These are phyloP conservation scores for Epicoccum nigrum DNA, from an alignment of 2,329 filamentous ascomycete genomes.

Conservation along the genomic window DNA sequence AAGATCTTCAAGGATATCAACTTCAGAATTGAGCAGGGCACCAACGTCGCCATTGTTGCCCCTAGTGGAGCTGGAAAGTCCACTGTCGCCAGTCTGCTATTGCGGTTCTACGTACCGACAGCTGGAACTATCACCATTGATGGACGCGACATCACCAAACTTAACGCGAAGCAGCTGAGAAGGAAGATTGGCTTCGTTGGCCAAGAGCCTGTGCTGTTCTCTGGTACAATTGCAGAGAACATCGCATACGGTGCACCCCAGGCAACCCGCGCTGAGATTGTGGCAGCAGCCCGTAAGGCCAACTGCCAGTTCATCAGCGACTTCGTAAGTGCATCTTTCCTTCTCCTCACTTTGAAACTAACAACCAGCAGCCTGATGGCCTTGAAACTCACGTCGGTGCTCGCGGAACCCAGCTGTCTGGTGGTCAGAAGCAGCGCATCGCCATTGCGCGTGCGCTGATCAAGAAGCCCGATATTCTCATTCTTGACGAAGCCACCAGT, in stretches of 20 bases:
- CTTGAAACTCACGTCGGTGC: conserved; percentile 93
- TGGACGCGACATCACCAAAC: conserved; percentile 77
- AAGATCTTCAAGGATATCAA: conserved; percentile 86
- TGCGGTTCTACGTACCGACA: conserved; percentile 89
- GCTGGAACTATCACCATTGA: conserved; percentile 80
- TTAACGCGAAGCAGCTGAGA: conserved; percentile 93
- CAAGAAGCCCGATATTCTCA: conserved; percentile 95
- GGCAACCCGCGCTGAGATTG: conserved; percentile 79
- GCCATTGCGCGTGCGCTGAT: conserved; percentile 93
- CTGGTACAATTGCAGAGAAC: conserved; percentile 82
- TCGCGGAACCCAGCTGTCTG: conserved; percentile 89
- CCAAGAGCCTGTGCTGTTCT: conserved; percentile 93
- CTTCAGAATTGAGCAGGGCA: conserved; percentile 91
- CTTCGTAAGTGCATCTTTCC: conserved; percentile 63
- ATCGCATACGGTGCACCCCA: conserved; percentile 88
- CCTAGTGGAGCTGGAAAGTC: conserved; percentile 96
- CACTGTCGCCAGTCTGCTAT: conserved; percentile 87
- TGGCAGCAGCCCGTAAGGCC: conserved; percentile 84
- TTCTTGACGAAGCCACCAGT: conserved; percentile 93
- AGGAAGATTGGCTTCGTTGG: conserved; percentile 93
- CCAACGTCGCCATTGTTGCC: conserved; percentile 94
- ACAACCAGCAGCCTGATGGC: conserved; percentile 71
- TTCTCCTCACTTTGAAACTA: conserved; percentile 9
- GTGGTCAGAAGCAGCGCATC: conserved; percentile 96
- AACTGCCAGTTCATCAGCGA: conserved; percentile 98